phyloP scores from a whole-genome alignment of 352 stramenopile species.

The Pythium monospermum region DNA sequence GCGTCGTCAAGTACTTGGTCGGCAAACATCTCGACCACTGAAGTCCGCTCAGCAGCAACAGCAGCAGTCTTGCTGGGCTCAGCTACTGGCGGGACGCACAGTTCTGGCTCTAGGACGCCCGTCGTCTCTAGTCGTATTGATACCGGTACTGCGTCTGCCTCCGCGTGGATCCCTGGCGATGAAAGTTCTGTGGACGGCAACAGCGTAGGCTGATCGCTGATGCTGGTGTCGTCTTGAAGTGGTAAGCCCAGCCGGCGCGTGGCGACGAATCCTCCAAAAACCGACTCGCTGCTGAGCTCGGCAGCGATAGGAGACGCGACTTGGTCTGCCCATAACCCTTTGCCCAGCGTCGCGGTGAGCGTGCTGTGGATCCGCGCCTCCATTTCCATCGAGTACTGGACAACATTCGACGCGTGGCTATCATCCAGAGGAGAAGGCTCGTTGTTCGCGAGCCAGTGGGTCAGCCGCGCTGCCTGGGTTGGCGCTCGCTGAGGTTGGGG shows the following conservation, averaged over 20 bases:
- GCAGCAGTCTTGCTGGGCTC: background rate
- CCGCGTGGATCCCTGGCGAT: too few relatives aligned
- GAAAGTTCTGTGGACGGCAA: too few relatives aligned
- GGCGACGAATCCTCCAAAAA: slow-evolving; percentile 38
- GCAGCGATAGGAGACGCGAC: slow-evolving; percentile 44
- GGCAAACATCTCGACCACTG: slow-evolving; percentile 14
- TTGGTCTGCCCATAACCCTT: slow-evolving; percentile 36
- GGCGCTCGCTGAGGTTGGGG: too few relatives aligned
- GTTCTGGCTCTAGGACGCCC: background rate
- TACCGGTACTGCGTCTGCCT: too few relatives aligned
- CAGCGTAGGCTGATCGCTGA: too few relatives aligned
- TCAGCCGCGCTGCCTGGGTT: slow-evolving; percentile 11
- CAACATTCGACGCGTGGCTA: background rate
- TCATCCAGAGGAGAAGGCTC: background rate
- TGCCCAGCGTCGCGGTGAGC: slow-evolving; percentile 19
- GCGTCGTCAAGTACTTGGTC: slow-evolving; percentile 20
- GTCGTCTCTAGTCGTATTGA: too few relatives aligned
- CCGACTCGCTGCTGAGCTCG: slow-evolving; percentile 50
- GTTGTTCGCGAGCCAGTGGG: slow-evolving; percentile 8
- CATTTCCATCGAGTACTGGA: slow-evolving; percentile 35
- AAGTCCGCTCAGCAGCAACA: background rate
- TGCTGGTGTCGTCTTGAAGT: background rate
- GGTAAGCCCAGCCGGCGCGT: slow-evolving; percentile 32
- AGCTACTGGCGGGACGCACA: background rate
- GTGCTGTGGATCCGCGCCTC: slow-evolving; percentile 25